phyloP scores from a whole-genome alignment of 1,284 basidiomycete genomes.

The Golubevia sp. region DNA sequence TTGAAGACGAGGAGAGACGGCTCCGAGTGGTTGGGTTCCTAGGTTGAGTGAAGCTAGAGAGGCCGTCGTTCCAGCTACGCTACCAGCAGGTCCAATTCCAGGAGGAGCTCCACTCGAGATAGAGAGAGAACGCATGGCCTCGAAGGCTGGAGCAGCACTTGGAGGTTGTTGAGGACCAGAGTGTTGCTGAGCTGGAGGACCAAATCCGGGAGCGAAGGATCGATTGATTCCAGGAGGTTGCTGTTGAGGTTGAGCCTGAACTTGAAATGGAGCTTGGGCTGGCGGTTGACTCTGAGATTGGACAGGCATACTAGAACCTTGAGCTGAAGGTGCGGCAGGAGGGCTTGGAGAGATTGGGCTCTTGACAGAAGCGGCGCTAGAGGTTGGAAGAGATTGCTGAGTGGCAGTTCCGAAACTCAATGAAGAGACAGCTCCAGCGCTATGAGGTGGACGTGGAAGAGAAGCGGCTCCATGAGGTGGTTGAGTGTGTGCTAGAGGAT shows the following conservation, averaged over 20 bases:
- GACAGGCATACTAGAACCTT: too few species aligned
- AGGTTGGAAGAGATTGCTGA: background rate
- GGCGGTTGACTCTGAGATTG: background rate
- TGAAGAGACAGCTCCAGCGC: background rate
- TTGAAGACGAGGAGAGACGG: too few species aligned
- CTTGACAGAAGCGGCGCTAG: background rate
- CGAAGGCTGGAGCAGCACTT: conserved; percentile 18
- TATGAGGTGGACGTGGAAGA: conserved; percentile 2
- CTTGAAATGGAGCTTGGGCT: background rate
- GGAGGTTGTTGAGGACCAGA: background rate
- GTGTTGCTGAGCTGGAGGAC: conserved; percentile 25
- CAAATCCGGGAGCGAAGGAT: conserved; percentile 12
- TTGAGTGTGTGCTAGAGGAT: background rate
- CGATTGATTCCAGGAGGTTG: background rate
- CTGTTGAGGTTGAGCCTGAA: background rate
- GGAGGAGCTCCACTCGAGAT: conserved; percentile 18
- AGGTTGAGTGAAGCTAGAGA: conserved; percentile 36
- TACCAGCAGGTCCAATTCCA: background rate
- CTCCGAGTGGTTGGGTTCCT: conserved; percentile 6
- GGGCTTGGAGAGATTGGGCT: too few species aligned
- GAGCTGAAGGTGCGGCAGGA: too few species aligned
- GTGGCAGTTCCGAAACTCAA: background rate
- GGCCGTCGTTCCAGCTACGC: conserved; percentile 14
- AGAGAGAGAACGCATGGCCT: conserved; percentile 29
- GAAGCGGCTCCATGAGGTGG: background rate